Evolutionary conservation across 2,329 filamentous ascomycete genomes (phyloP).

Genomic region (Fusarium sp.): DNA sequence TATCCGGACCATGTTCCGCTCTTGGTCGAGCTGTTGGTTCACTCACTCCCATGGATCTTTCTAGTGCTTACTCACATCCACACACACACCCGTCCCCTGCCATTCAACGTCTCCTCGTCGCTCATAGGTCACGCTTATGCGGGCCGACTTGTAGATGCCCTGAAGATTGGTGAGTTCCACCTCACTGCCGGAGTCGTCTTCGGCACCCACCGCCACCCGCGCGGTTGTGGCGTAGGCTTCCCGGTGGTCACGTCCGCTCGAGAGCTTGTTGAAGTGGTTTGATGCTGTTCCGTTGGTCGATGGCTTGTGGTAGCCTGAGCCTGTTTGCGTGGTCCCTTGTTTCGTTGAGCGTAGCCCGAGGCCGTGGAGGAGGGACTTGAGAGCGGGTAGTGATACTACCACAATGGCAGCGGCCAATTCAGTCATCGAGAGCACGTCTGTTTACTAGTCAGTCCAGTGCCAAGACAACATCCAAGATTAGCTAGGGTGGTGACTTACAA

Average conservation of each 20-base stretch:
- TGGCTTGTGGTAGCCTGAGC: slow-evolving; percentile 34
- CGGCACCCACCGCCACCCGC: slow-evolving; percentile 19
- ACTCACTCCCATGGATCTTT: background rate
- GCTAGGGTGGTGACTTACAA: slow-evolving; percentile 35
- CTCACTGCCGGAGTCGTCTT: slow-evolving; percentile 40
- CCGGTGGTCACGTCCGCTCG: slow-evolving; percentile 32
- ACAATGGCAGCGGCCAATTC: slow-evolving; percentile 36
- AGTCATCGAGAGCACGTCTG: slow-evolving; percentile 38
- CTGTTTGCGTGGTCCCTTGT: slow-evolving; percentile 21
- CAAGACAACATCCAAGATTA: no score
- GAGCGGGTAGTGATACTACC: slow-evolving; percentile 35
- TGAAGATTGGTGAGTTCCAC: slow-evolving; percentile 38
- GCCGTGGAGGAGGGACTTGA: slow-evolving; percentile 36
- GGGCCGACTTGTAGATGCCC: slow-evolving; percentile 41
- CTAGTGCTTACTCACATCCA: background rate
- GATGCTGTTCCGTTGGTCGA: slow-evolving; percentile 7
- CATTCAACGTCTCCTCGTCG: slow-evolving; percentile 13
- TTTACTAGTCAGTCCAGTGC: no score
- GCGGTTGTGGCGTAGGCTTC: slow-evolving; percentile 22
- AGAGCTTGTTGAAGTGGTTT: slow-evolving; percentile 37
- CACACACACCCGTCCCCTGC: slow-evolving; percentile 2
- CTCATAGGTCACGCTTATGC: slow-evolving; percentile 37
- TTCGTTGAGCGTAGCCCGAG: slow-evolving; percentile 31
- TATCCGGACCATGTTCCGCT: background rate
- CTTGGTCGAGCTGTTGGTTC: background rate